These are phyloP conservation scores for Gossypium thurberi DNA, from an alignment of 345 rosid species.

Conservation along the genomic window DNA sequence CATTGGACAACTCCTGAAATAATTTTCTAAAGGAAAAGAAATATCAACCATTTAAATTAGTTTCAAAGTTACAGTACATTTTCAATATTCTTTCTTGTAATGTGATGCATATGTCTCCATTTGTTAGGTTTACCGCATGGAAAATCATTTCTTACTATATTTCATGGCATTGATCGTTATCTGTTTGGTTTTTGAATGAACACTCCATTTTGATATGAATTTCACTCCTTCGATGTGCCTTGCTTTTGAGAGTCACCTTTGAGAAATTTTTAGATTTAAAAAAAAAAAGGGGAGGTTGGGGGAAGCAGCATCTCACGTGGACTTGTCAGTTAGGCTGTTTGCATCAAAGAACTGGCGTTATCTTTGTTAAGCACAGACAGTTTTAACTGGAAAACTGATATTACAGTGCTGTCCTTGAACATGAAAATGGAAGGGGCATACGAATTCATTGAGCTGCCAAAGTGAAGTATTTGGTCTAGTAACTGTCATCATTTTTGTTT, in stretches of 20 bases:
- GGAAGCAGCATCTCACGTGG: neutral
- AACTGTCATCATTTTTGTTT: neutral
- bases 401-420: neutral
- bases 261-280: neutral
- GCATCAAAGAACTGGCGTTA: neutral
- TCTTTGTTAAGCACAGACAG: neutral
- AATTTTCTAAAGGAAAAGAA: neutral
- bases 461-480: neutral
- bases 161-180: neutral
- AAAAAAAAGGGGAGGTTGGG: too few relatives aligned
- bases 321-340: neutral
- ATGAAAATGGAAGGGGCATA: neutral
- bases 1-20: neutral
- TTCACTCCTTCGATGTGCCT: neutral
- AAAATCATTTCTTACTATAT: neutral
- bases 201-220: neutral
- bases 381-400: neutral
- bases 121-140: neutral
- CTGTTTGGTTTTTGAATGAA: neutral
- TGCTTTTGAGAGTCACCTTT: neutral
- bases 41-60: neutral
- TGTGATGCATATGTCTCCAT: neutral
- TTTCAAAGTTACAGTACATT: neutral
- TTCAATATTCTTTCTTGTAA: neutral
- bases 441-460: neutral